A percentile compares a stretch with the other conserved stretches of the same genome.
These are phyloP conservation scores for Taxillus chinensis DNA, from an alignment of 164 flowering plant species.

Conservation along the genomic window DNA sequence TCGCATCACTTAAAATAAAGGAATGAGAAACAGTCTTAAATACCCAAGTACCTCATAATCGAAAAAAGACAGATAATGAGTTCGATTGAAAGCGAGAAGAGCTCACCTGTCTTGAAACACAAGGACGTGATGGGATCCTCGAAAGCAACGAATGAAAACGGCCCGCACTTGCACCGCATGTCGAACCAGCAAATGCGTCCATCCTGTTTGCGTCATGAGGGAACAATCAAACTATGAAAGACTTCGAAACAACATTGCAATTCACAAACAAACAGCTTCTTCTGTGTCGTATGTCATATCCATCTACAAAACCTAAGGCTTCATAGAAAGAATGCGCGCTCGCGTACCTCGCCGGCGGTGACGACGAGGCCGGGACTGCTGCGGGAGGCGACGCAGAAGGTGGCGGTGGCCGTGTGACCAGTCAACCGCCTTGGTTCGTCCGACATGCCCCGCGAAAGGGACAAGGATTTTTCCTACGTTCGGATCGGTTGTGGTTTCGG, in stretches of 20 bases:
- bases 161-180: conserved; percentile 71
- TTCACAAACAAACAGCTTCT: not conserved
- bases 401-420: conserved; percentile 72
- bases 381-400: conserved; percentile 75
- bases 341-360: conserved; percentile 72
- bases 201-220: conserved; percentile 36
- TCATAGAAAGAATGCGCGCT: not conserved
- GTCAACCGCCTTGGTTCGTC: conserved; percentile 56
- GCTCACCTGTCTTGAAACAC: conserved; percentile 75
- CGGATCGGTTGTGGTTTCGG: conserved; percentile 63
- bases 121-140: conserved; percentile 55
- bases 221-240: not conserved
- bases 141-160: conserved; percentile 43
- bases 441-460: conserved; percentile 5
- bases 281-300: not conserved
- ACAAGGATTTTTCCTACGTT: not conserved
- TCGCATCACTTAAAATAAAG: no score
- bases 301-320: not conserved
- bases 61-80: not conserved
- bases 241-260: not conserved
- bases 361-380: conserved; percentile 54
- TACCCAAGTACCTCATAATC: no score
- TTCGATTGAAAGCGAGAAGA: not conserved
- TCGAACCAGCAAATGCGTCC: conserved; percentile 87
- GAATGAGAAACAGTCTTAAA: no score